A percentile compares a stretch with the other conserved stretches of the same genome.
Evolutionary conservation across 2,329 filamentous ascomycete genomes (phyloP).

Genomic region (Apiospora saccharicola): DNA sequence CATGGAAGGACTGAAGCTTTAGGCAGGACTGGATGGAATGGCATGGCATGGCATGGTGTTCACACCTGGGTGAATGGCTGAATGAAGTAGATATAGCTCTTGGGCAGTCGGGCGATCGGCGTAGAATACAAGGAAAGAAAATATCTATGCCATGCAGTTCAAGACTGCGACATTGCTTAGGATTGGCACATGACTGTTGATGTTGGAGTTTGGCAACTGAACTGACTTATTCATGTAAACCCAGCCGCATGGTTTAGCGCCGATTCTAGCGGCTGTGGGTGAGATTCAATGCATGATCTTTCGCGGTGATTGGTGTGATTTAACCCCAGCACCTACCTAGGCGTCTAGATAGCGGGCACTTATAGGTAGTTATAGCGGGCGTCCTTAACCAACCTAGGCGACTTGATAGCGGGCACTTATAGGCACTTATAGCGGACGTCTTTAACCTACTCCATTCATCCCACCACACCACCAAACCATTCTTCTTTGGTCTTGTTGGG

Average conservation of each 20-base stretch:
- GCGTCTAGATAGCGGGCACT: no score
- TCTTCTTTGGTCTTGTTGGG: no score
- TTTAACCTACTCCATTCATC: neutral
- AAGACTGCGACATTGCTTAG: neutral
- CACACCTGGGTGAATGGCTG: neutral
- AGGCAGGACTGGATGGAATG: neutral
- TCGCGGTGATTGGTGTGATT: neutral
- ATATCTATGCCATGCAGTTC: neutral
- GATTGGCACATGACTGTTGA: neutral
- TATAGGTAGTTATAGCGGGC: no score
- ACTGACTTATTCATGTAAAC: neutral
- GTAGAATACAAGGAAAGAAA: neutral
- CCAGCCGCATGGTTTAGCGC: neutral
- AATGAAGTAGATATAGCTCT: neutral
- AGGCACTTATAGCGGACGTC: neutral
- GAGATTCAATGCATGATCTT: neutral
- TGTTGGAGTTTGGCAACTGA: neutral
- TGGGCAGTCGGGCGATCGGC: no score
- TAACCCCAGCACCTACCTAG: neutral
- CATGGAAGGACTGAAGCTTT: conserved; percentile 59
- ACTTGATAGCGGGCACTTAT: no score
- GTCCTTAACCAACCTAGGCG: no score
- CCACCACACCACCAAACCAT: neutral
- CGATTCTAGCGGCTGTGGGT: neutral
- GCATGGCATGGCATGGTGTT: neutral